Percentiles rank a stretch among this genome's conserved stretches.
phyloP scores from a whole-genome alignment of 768 basidiomycete species.

The Lactarius psammicola region DNA sequence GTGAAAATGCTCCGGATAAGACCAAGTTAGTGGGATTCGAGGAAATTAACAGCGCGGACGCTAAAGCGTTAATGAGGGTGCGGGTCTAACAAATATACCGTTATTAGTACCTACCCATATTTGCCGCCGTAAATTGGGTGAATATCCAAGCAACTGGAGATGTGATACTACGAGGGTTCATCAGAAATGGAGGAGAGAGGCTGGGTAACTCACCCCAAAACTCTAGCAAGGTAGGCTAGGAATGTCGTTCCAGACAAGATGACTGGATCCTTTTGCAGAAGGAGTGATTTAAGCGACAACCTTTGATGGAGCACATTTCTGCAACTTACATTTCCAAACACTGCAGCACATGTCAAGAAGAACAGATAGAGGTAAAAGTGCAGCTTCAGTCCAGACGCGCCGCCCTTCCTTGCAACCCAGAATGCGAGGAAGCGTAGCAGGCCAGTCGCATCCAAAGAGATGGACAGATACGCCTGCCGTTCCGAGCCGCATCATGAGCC shows the following conservation, averaged over 20 bases:
- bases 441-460: slow-evolving; percentile 88
- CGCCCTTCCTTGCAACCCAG: slow-evolving; percentile 75
- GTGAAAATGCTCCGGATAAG: slow-evolving; percentile 78
- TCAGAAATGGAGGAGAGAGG: neutral
- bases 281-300: slow-evolving; percentile 2
- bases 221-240: slow-evolving; percentile 81
- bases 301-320: neutral
- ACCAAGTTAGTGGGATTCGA: slow-evolving; percentile 95
- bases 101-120: slow-evolving; percentile 57
- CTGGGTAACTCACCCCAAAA: slow-evolving; percentile 41
- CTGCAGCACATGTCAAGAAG: slow-evolving; percentile 70
- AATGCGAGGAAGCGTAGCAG: slow-evolving; percentile 84
- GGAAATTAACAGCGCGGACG: slow-evolving; percentile 62
- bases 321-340: slow-evolving; percentile 69
- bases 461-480: slow-evolving; percentile 72
- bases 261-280: slow-evolving; percentile 62
- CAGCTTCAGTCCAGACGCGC: slow-evolving; percentile 65
- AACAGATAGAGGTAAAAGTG: slow-evolving; percentile 83
- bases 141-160: slow-evolving; percentile 67
- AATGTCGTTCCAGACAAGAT: slow-evolving; percentile 91
- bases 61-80: slow-evolving; percentile 30
- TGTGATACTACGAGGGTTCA: slow-evolving; percentile 29
- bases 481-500: neutral
- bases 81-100: neutral
- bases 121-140: slow-evolving; percentile 74